Conservation (phyloP, 2,329 filamentous ascomycete genomes). For the Pleurostoma richardsiae region DNA sequence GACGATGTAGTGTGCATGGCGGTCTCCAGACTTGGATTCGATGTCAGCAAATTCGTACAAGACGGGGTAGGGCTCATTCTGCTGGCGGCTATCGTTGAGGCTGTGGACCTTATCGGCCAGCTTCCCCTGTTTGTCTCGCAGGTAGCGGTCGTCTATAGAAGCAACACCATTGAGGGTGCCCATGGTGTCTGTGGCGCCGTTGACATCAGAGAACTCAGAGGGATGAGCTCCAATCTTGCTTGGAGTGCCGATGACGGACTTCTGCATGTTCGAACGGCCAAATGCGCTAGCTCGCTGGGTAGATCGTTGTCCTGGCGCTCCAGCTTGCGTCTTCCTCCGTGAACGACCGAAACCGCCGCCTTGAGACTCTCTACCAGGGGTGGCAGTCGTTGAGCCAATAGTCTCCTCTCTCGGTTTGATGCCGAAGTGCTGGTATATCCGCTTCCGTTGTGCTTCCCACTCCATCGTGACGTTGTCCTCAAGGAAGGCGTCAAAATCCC, state of each 20-base stretch:
- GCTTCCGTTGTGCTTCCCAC: slow-evolving; percentile 89
- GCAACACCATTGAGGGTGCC: slow-evolving; percentile 38
- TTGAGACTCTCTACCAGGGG: slow-evolving; percentile 39
- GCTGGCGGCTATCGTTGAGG: slow-evolving; percentile 69
- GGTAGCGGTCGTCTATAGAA: slow-evolving; percentile 67
- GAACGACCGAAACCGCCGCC: slow-evolving; percentile 58
- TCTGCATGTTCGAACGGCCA: slow-evolving; percentile 63
- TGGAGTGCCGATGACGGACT: slow-evolving; percentile 82
- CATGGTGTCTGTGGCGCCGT: slow-evolving; percentile 47
- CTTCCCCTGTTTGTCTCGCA: slow-evolving; percentile 78
- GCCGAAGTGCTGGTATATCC: slow-evolving; percentile 95
- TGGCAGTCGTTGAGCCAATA: slow-evolving; percentile 19
- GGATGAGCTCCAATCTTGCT: slow-evolving; percentile 62
- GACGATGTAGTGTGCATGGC: slow-evolving; percentile 68
- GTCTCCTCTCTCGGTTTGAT: slow-evolving; percentile 58
- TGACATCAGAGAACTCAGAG: slow-evolving; percentile 63
- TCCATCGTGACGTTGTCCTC: slow-evolving; percentile 94
- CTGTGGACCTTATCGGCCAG: slow-evolving; percentile 75
- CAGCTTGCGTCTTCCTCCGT: slow-evolving; percentile 38
- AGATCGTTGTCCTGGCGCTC: slow-evolving; percentile 16
- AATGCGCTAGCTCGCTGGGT: slow-evolving; percentile 50
- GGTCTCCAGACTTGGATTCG: slow-evolving; percentile 64
- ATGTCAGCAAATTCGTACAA: slow-evolving; percentile 71
- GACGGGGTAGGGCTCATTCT: slow-evolving; percentile 57
- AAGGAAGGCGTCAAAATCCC: slow-evolving; percentile 89